Conservation (phyloP, 768 basidiomycete species). For the Tylopilus cervinicoccineus region DNA sequence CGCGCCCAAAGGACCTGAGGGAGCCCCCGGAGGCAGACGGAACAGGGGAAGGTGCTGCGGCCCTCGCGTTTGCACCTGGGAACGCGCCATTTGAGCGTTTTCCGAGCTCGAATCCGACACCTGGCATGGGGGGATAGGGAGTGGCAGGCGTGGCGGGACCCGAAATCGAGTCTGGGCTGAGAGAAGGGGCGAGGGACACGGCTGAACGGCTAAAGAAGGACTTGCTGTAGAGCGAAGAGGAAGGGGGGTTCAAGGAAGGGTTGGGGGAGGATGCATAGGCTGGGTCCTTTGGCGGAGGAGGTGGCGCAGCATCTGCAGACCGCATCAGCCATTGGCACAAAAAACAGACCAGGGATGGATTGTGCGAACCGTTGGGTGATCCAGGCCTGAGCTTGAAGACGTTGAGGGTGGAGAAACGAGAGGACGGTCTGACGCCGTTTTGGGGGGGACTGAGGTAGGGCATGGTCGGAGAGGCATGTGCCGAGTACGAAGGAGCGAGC, state of each 20-base stretch:
- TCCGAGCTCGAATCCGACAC: neutral
- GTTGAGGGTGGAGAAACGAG: slow-evolving; percentile 40
- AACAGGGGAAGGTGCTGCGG: slow-evolving; percentile 10
- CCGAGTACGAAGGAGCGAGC: neutral
- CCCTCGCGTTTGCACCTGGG: slow-evolving; percentile 3
- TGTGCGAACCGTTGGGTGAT: neutral
- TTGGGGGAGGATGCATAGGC: slow-evolving; percentile 28
- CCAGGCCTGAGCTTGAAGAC: slow-evolving; percentile 37
- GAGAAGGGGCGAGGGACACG: slow-evolving; percentile 43
- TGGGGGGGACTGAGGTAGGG: slow-evolving; percentile 7
- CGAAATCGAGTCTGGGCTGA: slow-evolving; percentile 16
- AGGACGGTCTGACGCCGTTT: slow-evolving; percentile 24
- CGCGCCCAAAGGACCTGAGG: slow-evolving; percentile 12
- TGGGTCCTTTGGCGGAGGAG: slow-evolving; percentile 61
- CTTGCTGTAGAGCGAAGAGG: slow-evolving; percentile 22
- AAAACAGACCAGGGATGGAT: too few species aligned
- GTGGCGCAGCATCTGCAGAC: slow-evolving; percentile 28
- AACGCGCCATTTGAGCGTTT: neutral
- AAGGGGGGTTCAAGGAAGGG: neutral
- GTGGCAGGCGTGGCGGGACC: slow-evolving; percentile 23
- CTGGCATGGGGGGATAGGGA: slow-evolving; percentile 3
- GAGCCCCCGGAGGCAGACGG: slow-evolving; percentile 19
- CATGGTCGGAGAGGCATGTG: neutral
- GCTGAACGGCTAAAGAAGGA: slow-evolving; percentile 42
- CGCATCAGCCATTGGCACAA: neutral